These are phyloP conservation scores for Pythium folliculosum DNA, from an alignment of 352 stramenopile species.

Conservation along the genomic window DNA sequence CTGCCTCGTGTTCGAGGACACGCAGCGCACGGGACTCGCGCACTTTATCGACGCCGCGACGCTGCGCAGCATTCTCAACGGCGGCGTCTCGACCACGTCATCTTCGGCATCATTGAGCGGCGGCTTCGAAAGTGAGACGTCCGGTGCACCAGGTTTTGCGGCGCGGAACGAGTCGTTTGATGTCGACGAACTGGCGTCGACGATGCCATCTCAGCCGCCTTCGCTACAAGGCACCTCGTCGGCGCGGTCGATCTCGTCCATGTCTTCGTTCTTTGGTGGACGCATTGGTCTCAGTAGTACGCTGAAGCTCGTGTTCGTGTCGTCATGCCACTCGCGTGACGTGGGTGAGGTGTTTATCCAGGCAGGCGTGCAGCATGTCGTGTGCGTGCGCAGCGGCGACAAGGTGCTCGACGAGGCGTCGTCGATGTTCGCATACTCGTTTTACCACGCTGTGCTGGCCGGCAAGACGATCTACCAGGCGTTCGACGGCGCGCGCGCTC, in stretches of 20 bases:
- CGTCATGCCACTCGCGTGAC: constrained; percentile 74
- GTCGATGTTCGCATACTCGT: constrained; percentile 77
- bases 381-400: constrained; percentile 73
- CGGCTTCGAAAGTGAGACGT: background rate
- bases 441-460: constrained; percentile 73
- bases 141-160: background rate
- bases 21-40: constrained; percentile 57
- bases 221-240: constrained; percentile 9
- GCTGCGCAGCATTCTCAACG: constrained; percentile 56
- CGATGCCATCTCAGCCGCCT: constrained; percentile 3
- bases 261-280: constrained; percentile 27
- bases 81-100: constrained; percentile 22
- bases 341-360: constrained; percentile 83
- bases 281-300: constrained; percentile 39
- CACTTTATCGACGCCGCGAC: constrained; percentile 71
- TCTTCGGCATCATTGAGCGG: background rate
- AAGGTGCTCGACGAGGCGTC: constrained; percentile 70
- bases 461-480: constrained; percentile 76
- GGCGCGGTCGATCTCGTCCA: constrained; percentile 31
- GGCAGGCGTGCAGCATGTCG: constrained; percentile 72
- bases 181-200: constrained; percentile 10
- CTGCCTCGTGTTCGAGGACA: constrained; percentile 80
- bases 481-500: constrained; percentile 72
- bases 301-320: constrained; percentile 83
- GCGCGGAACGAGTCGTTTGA: constrained; percentile 21